Percentiles rank a stretch among this genome's conserved stretches.
phyloP scores from a whole-genome alignment of 768 basidiomycete species.

The Suillus subluteus region DNA sequence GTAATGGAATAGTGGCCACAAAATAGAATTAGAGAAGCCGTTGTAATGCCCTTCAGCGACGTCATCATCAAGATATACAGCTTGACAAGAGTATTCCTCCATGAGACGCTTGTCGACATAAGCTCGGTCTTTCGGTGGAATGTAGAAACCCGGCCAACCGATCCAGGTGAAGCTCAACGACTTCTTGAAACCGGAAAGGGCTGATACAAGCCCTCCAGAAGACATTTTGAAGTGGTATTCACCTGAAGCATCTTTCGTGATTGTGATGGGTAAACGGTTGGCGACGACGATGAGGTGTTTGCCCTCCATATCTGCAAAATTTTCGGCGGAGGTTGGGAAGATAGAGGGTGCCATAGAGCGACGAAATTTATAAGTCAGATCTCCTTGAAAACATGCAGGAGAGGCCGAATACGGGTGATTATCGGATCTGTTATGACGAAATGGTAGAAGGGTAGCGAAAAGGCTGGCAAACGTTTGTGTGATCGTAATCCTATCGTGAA shows the following conservation, averaged over 20 bases:
- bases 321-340: constrained; percentile 30
- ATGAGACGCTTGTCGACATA: constrained; percentile 89
- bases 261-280: constrained; percentile 94
- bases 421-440: constrained; percentile 32
- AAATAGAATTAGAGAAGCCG: constrained; percentile 98
- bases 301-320: constrained; percentile 48
- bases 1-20: constrained; percentile 99
- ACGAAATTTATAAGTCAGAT: constrained; percentile 30
- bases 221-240: constrained; percentile 99
- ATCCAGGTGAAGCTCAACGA: constrained; percentile 98
- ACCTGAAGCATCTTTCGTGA: constrained; percentile 88
- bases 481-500: constrained; percentile 2
- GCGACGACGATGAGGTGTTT: constrained; percentile 92
- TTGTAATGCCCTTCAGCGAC: constrained; percentile 98
- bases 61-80: constrained; percentile 97
- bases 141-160: constrained; percentile 93
- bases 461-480: constrained; percentile 16
- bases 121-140: constrained; percentile 89
- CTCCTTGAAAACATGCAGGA: constrained; percentile 25
- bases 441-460: constrained; percentile 10
- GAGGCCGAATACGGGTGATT: constrained; percentile 34
- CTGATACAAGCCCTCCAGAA: constrained; percentile 96
- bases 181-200: constrained; percentile 97
- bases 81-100: constrained; percentile 96
- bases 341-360: constrained; percentile 30